phyloP scores from a whole-genome alignment of 768 basidiomycete species.

The Strobilomyces confusus region DNA sequence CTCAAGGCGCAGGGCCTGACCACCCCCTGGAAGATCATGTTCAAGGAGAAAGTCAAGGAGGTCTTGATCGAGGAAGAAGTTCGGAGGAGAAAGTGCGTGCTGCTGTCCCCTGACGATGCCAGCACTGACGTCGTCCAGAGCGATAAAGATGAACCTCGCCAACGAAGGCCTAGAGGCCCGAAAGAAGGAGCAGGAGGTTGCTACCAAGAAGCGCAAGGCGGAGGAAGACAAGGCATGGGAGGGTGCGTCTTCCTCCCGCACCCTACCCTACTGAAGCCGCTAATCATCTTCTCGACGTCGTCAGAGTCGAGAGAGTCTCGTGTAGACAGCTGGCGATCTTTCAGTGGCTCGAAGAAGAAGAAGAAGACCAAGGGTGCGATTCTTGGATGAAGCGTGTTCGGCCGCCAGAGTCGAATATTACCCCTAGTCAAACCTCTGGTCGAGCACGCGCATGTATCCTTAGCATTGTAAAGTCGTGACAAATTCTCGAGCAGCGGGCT shows the following conservation, averaged over 20 bases:
- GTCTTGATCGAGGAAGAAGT: slow-evolving; percentile 89
- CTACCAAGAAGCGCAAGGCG: slow-evolving; percentile 74
- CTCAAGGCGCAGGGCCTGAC: slow-evolving; percentile 27
- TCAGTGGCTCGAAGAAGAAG: slow-evolving; percentile 74
- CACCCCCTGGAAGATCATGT: slow-evolving; percentile 63
- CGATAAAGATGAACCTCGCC: slow-evolving; percentile 85
- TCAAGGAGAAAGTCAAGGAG: slow-evolving; percentile 75
- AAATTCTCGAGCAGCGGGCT: background rate
- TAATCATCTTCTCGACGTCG: background rate
- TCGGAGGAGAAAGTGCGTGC: slow-evolving; percentile 68
- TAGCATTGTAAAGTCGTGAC: background rate
- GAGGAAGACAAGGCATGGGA: slow-evolving; percentile 91
- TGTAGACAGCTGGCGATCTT: slow-evolving; percentile 81
- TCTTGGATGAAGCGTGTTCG: slow-evolving; percentile 50
- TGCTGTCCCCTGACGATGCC: background rate
- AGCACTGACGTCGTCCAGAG: slow-evolving; percentile 42
- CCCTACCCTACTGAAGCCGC: background rate
- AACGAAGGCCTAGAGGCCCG: slow-evolving; percentile 92
- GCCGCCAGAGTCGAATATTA: slow-evolving; percentile 10
- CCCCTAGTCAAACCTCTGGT: slow-evolving; percentile 7
- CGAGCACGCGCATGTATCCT: slow-evolving; percentile 5
- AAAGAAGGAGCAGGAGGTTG: slow-evolving; percentile 85
- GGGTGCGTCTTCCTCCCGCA: slow-evolving; percentile 43
- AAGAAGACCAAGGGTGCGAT: slow-evolving; percentile 68
- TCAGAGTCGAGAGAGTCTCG: slow-evolving; percentile 74